These are phyloP conservation scores for Phytophthora pluvialis DNA, from an alignment of 352 stramenopile species.

Conservation along the genomic window DNA sequence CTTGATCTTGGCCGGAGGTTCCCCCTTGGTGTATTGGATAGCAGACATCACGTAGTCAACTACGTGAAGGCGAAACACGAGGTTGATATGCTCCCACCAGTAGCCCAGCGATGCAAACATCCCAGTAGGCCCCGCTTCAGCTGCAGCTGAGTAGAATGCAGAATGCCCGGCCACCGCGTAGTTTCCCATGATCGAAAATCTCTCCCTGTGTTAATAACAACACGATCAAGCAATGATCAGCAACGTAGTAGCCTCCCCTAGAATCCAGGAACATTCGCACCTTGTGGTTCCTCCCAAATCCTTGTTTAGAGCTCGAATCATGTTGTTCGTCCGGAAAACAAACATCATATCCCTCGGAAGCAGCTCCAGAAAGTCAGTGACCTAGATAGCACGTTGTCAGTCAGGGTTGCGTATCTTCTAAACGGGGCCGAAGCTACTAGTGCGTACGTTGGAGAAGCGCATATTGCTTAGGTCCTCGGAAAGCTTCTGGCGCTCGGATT, in stretches of 20 bases:
- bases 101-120: conserved; percentile 44
- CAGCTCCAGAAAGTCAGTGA: conserved; percentile 85
- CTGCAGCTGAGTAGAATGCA: conserved; percentile 40
- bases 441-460: conserved; percentile 66
- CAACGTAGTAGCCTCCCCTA: not conserved
- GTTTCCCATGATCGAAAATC: conserved; percentile 78
- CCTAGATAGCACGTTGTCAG: conserved; percentile 37
- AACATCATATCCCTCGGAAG: conserved; percentile 92
- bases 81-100: conserved; percentile 73
- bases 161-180: conserved; percentile 73
- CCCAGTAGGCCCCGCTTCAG: conserved; percentile 4
- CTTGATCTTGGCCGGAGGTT: conserved; percentile 49
- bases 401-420: not conserved
- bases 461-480: conserved; percentile 65
- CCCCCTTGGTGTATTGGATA: conserved; percentile 46
- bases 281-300: conserved; percentile 80
- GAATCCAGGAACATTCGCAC: conserved; percentile 24
- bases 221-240: conserved; percentile 8
- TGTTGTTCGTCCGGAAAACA: conserved; percentile 92
- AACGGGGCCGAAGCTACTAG: not conserved
- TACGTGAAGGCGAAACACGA: conserved; percentile 64
- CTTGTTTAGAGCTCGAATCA: conserved; percentile 91
- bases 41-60: conserved; percentile 60
- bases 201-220: conserved; percentile 45
- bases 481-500: conserved; percentile 69